A percentile compares a stretch with the other conserved stretches of the same genome.
These are phyloP conservation scores for Rhizoclosmatium sp. DNA, from an alignment of 192 early-diverging fungal genomes.

Conservation along the genomic window DNA sequence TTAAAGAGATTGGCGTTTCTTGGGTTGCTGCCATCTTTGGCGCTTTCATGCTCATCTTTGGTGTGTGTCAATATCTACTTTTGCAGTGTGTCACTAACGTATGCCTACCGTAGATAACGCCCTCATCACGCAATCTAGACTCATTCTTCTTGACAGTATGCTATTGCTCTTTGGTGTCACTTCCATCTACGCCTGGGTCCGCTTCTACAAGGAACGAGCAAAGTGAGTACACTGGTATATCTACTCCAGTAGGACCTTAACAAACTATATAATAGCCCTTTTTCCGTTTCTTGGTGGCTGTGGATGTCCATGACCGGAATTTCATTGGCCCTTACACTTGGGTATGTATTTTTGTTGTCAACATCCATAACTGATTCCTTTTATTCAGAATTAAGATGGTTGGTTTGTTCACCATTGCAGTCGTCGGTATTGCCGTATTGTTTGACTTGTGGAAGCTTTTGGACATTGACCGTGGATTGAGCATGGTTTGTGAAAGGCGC, in stretches of 20 bases:
- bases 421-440: slow-evolving; percentile 84
- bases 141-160: slow-evolving; percentile 95
- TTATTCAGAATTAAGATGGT: slow-evolving; percentile 90
- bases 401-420: slow-evolving; percentile 84
- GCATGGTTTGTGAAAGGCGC: slow-evolving; percentile 51
- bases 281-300: slow-evolving; percentile 82
- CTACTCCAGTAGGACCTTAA: background rate
- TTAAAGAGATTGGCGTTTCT: slow-evolving; percentile 89
- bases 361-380: background rate
- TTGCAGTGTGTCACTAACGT: slow-evolving; percentile 23
- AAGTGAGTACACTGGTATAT: slow-evolving; percentile 31
- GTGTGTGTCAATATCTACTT: slow-evolving; percentile 49
- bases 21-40: slow-evolving; percentile 75
- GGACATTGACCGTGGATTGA: slow-evolving; percentile 80
- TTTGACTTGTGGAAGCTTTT: slow-evolving; percentile 92
- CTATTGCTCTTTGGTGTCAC: slow-evolving; percentile 90
- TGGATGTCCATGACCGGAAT: slow-evolving; percentile 86
- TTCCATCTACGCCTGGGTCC: slow-evolving; percentile 86
- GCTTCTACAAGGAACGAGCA: slow-evolving; percentile 76
- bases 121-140: slow-evolving; percentile 85
- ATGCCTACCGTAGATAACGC: slow-evolving; percentile 75
- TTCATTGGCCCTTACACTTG: slow-evolving; percentile 76
- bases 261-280: slow-evolving; percentile 60
- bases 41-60: slow-evolving; percentile 83
- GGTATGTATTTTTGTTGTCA: slow-evolving; percentile 46